Evolutionary conservation across 345 rosid genomes (phyloP).

Genomic region (Syzygium aqueum): DNA sequence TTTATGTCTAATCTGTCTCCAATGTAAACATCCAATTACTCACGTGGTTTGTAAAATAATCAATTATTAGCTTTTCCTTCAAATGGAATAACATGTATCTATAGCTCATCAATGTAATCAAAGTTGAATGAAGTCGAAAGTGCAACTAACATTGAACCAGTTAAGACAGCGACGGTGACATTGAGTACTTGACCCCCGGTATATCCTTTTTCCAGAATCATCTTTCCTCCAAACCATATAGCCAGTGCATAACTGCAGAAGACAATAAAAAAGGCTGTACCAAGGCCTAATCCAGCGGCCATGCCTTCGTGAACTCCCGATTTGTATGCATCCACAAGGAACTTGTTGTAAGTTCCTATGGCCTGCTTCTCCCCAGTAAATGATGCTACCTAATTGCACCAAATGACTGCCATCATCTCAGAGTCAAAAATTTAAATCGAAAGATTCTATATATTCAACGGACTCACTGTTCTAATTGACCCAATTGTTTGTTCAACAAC

Average conservation of each 20-base stretch:
- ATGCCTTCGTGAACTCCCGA: slow-evolving; percentile 22
- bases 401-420: neutral
- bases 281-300: slow-evolving; percentile 25
- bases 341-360: slow-evolving; percentile 15
- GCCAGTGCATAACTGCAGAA: slow-evolving; percentile 26
- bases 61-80: neutral
- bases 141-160: slow-evolving; percentile 31
- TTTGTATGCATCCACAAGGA: slow-evolving; percentile 20
- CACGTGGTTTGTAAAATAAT: neutral
- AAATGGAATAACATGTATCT: neutral
- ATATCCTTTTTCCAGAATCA: slow-evolving; percentile 30
- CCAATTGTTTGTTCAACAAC: slow-evolving; percentile 74
- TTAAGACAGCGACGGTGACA: slow-evolving; percentile 26
- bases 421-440: neutral
- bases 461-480: slow-evolving; percentile 68
- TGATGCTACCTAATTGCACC: slow-evolving; percentile 64
- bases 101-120: neutral
- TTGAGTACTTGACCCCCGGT: slow-evolving; percentile 28
- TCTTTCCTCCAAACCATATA: slow-evolving; percentile 37
- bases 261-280: slow-evolving; percentile 3
- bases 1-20: neutral
- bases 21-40: neutral
- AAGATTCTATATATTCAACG: neutral
- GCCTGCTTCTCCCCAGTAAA: slow-evolving; percentile 52
- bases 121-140: neutral